A percentile compares a stretch with the other conserved stretches of the same genome.
These are phyloP conservation scores for Pinus tabuliformis DNA, from an alignment of 75 land plant genomes.

Conservation along the genomic window DNA sequence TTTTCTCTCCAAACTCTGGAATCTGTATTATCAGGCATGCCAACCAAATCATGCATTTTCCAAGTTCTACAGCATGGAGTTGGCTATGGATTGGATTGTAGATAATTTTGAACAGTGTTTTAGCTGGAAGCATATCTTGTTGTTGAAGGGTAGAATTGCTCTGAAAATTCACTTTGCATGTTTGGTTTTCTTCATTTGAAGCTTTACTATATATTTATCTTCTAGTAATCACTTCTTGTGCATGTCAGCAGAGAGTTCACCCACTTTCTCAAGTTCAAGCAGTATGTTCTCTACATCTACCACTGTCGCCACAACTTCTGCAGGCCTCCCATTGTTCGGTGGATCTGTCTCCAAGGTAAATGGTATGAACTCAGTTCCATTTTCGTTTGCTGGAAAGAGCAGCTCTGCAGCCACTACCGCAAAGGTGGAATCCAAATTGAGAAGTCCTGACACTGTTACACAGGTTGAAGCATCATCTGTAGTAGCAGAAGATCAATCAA, in stretches of 20 bases:
- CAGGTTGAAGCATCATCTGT: slow-evolving; percentile 3
- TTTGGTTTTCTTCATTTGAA: neutral
- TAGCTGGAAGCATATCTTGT: too few species aligned
- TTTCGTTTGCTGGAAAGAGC: neutral
- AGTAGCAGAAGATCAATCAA: neutral
- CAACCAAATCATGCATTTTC: too few species aligned
- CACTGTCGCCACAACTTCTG: too few species aligned
- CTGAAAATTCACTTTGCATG: too few species aligned
- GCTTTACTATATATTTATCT: neutral
- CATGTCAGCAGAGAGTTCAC: neutral
- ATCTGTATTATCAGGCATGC: too few species aligned
- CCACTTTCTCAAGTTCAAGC: neutral
- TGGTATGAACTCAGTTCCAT: neutral
- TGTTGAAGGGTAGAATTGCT: too few species aligned
- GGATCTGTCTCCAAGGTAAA: neutral
- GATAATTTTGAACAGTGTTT: too few species aligned
- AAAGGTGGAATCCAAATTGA: neutral
- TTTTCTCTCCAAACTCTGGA: too few species aligned
- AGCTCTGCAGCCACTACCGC: neutral
- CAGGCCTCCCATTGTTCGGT: too few species aligned
- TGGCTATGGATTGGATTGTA: too few species aligned
- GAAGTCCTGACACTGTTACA: neutral
- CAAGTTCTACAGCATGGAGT: too few species aligned
- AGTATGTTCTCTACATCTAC: neutral
- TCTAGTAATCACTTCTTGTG: neutral